These are phyloP conservation scores for Exophiala aquamarina DNA, from an alignment of 2,329 filamentous ascomycete genomes.

Conservation along the genomic window DNA sequence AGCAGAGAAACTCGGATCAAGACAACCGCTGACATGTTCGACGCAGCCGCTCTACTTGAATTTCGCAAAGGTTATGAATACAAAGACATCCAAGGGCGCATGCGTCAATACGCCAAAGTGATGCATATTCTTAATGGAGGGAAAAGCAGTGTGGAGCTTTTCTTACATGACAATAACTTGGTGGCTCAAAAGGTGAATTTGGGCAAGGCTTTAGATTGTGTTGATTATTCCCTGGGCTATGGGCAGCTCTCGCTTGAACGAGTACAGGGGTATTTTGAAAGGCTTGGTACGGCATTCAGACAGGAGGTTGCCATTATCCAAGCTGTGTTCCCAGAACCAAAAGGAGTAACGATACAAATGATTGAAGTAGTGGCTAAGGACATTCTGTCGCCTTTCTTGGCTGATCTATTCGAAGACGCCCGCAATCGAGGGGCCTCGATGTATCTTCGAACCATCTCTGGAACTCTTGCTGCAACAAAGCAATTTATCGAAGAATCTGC, in stretches of 20 bases:
- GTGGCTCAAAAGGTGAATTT: constrained; percentile 71
- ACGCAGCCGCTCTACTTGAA: constrained; percentile 84
- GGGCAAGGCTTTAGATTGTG: constrained; percentile 76
- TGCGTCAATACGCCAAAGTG: constrained; percentile 87
- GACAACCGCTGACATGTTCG: constrained; percentile 77
- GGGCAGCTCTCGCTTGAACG: constrained; percentile 72
- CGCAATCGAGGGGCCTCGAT: constrained; percentile 72
- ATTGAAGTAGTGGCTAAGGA: constrained; percentile 82
- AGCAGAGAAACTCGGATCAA: constrained; percentile 70
- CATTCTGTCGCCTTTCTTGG: constrained; percentile 79
- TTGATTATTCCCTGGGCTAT: constrained; percentile 64
- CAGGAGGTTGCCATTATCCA: constrained; percentile 80
- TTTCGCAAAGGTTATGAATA: constrained; percentile 91
- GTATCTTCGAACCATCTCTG: constrained; percentile 83
- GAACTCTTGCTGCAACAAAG: constrained; percentile 81
- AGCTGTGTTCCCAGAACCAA: constrained; percentile 72
- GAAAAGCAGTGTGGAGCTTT: constrained; percentile 74
- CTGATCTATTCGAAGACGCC: constrained; percentile 80
- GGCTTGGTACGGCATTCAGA: constrained; percentile 71
- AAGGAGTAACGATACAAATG: constrained; percentile 73
- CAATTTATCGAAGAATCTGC: constrained; percentile 72
- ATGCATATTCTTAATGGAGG: constrained; percentile 80
- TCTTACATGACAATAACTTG: constrained; percentile 84
- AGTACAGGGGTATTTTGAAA: constrained; percentile 77
- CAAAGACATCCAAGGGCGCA: constrained; percentile 82